Evolutionary conservation across 2,329 filamentous ascomycete genomes (phyloP), one percentile per base, ranked within the genome.

Genomic region (Alternaria viburni): DNA sequence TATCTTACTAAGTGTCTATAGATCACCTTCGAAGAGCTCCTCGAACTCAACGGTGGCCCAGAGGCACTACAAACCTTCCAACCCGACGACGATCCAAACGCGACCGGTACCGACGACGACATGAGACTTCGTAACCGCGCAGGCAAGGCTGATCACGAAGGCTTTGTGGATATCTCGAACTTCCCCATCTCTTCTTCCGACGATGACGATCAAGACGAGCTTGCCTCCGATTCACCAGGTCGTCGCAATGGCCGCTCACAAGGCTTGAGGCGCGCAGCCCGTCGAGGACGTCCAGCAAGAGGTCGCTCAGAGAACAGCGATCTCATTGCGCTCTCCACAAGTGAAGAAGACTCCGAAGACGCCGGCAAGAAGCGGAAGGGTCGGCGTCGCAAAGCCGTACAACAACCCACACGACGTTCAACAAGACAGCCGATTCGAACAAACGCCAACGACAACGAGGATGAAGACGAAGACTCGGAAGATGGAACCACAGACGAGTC

Each of bases 1-100:
- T 65, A 43, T 25, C 7, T 6, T 44, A 43, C 54, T 50, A n/a
- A 46, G 26, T 49, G 28, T 55, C 32, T 15, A 9, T 21, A 87
- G 86, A 74, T 86, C 11, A 69, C 80, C 13, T 81, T 84, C 30
- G 77, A 83, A 32, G 74, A 82, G 30, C 76, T 87, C 4, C 67
- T 85, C 12, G 65, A 75, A 3, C 77, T 84, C 26, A 74, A 81
- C 10, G 84, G 86, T 72, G 86, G 86, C 17, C 70, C 77, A 50
- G 77, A 79, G 63, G 83, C 84, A 17, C 75, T 87, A 21, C 72
- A 82, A 36, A 67, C 76, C 15, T 85, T 82, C 69, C 76, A 80
- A 28, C 59, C 70, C n/a, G 54, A 71, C 51, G 55, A 72, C 62
- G 69, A 72, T 55, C 58, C 62, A 19, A 59, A 66, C 25, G 54